Percentiles rank a stretch among this genome's conserved stretches.
Conservation (phyloP, 495 filamentous ascomycete genomes). For the Entonaema liquescens region DNA sequence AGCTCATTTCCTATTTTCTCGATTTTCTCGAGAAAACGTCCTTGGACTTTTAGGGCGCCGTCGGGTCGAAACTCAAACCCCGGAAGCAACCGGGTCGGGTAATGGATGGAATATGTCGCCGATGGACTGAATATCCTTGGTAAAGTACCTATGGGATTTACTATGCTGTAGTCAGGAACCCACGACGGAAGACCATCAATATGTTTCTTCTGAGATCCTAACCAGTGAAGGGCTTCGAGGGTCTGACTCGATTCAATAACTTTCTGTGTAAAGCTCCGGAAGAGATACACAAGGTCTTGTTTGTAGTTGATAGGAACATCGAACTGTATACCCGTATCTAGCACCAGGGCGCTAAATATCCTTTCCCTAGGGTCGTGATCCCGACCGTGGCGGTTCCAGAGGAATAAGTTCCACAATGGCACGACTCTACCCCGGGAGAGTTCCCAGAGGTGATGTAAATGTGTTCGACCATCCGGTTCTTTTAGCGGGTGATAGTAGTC, state of each 20-base stretch:
- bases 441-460: constrained; percentile 17
- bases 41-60: constrained; percentile 6
- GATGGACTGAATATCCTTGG: constrained; percentile 17
- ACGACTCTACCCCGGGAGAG: not conserved
- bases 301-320: constrained; percentile 2
- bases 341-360: constrained; percentile 8
- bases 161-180: constrained; percentile 26
- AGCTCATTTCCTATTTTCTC: constrained; percentile 7
- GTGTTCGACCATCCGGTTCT: constrained; percentile 13
- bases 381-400: constrained; percentile 21
- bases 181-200: constrained; percentile 23
- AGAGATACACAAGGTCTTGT: constrained; percentile 6
- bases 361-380: constrained; percentile 21
- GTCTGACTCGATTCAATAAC: constrained; percentile 11
- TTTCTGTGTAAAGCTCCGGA: constrained; percentile 14
- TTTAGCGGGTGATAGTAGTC: constrained; percentile 24
- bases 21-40: constrained; percentile 12
- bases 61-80: constrained; percentile 6
- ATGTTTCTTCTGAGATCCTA: constrained; percentile 3
- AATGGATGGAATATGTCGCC: constrained; percentile 25
- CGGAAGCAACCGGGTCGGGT: constrained; percentile 10
- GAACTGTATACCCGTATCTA: not conserved
- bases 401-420: not conserved
- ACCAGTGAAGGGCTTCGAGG: constrained; percentile 27
- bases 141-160: constrained; percentile 20